Evolutionary conservation across 345 rosid species (phyloP).

Genomic region (Pelargonium nanum): DNA sequence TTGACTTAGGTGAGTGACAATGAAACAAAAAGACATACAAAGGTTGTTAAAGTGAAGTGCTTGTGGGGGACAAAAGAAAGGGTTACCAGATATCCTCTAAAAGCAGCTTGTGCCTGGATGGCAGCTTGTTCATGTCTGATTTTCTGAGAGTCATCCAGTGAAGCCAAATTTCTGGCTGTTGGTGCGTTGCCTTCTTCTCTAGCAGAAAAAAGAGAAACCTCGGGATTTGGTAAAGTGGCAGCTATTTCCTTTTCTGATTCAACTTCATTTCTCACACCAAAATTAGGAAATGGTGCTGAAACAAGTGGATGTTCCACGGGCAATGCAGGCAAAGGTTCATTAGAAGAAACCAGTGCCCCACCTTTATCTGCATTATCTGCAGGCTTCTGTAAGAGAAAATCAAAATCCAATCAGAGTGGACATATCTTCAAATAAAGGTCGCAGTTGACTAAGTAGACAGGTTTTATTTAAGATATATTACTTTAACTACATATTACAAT

Average conservation of each 20-base stretch:
- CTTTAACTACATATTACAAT: background rate
- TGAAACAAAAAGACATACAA: background rate
- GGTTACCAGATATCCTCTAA: constrained; percentile 64
- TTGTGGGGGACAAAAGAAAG: background rate
- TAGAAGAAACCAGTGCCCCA: constrained; percentile 36
- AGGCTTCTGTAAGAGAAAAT: constrained; percentile 32
- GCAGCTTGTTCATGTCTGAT: constrained; percentile 51
- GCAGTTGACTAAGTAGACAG: background rate
- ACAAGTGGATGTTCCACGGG: constrained; percentile 22
- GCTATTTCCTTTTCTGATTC: constrained; percentile 17
- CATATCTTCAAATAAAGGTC: background rate
- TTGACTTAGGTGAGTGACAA: background rate
- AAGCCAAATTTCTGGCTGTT: constrained; percentile 9
- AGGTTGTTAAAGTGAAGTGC: background rate
- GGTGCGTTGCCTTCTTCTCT: constrained; percentile 13
- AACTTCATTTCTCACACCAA: constrained; percentile 17
- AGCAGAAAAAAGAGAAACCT: constrained; percentile 9
- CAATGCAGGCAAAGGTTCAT: constrained; percentile 25
- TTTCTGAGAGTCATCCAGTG: constrained; percentile 31
- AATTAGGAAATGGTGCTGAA: constrained; percentile 21
- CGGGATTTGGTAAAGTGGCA: constrained; percentile 21
- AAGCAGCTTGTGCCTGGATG: constrained; percentile 51
- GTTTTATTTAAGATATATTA: background rate
- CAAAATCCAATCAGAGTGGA: constrained; percentile 6
- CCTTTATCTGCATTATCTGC: constrained; percentile 38